Conservation (phyloP, 2,329 filamentous ascomycete genomes). For the Endocalyx cinctus region DNA sequence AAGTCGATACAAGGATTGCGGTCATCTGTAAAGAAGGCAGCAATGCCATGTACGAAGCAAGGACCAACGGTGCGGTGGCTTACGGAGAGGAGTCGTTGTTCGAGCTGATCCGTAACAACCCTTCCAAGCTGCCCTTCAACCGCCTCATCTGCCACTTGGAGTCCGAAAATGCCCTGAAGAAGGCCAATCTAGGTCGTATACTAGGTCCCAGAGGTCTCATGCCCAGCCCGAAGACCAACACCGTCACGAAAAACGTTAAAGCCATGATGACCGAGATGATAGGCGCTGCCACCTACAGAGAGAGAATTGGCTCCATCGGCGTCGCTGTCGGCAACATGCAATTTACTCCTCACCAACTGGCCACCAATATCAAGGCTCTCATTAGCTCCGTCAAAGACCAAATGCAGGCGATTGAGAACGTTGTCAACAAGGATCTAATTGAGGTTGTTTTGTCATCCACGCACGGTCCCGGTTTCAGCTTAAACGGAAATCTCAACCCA, state of each 20-base stretch:
- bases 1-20: constrained; percentile 81
- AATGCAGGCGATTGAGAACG: constrained; percentile 59
- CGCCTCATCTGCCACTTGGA: constrained; percentile 80
- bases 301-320: constrained; percentile 76
- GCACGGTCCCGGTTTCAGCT: constrained; percentile 76
- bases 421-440: constrained; percentile 66
- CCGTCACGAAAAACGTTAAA: constrained; percentile 77
- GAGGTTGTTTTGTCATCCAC: constrained; percentile 81
- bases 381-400: constrained; percentile 75
- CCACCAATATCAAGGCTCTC: constrained; percentile 76
- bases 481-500: constrained; percentile 74
- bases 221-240: constrained; percentile 84
- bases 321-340: constrained; percentile 88
- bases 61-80: constrained; percentile 70
- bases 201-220: constrained; percentile 88
- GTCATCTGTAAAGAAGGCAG: constrained; percentile 87
- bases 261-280: constrained; percentile 75
- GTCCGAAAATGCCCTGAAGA: constrained; percentile 72
- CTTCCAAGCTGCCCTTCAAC: constrained; percentile 81
- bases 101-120: constrained; percentile 61
- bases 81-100: constrained; percentile 87
- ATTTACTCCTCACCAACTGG: constrained; percentile 82
- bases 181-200: constrained; percentile 73
- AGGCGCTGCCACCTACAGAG: constrained; percentile 81
- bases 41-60: constrained; percentile 67